Evolutionary conservation across 2,329 filamentous ascomycete species (phyloP).

Genomic region (Trematosphaeria pertusa): DNA sequence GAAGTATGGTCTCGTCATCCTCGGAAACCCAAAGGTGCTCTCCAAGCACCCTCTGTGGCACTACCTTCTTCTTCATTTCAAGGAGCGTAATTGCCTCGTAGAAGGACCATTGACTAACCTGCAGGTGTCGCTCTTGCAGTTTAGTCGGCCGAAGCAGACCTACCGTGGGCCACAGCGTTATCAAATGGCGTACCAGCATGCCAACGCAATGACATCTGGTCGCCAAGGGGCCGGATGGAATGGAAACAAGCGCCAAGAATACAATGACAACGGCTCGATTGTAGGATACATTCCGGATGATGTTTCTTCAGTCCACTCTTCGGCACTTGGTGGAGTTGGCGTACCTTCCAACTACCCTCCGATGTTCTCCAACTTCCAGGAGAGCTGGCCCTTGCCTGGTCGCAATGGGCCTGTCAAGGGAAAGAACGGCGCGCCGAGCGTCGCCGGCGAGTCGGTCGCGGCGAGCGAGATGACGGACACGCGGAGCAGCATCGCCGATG

Average conservation of each 20-base stretch:
- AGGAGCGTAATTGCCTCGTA: conserved; percentile 93
- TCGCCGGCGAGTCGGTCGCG: conserved; percentile 91
- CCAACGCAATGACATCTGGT: conserved; percentile 64
- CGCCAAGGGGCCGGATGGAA: conserved; percentile 45
- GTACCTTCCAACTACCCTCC: conserved; percentile 84
- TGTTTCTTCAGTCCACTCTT: conserved; percentile 94
- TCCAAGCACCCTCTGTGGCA: conserved; percentile 99
- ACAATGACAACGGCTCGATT: conserved; percentile 82
- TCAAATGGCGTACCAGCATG: conserved; percentile 78
- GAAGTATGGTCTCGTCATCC: conserved; percentile 94
- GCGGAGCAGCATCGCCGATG: conserved; percentile 77
- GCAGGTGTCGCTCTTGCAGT: conserved; percentile 94
- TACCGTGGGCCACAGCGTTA: conserved; percentile 90
- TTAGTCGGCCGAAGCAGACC: conserved; percentile 89
- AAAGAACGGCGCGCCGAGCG: conserved; percentile 71
- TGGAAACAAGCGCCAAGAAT: conserved; percentile 61
- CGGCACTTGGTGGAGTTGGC: conserved; percentile 78
- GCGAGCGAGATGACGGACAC: conserved; percentile 90
- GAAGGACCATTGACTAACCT: conserved; percentile 94
- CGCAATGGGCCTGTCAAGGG: conserved; percentile 70
- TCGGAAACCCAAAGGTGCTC: conserved; percentile 96
- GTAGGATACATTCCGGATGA: conserved; percentile 97
- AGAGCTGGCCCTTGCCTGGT: conserved; percentile 86
- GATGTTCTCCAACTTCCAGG: conserved; percentile 94
- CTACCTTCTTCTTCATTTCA: conserved; percentile 92